Base-by-base conservation (phyloP, 1,139 yeast species). In the Saccharomycopsis hybrid region DNA sequence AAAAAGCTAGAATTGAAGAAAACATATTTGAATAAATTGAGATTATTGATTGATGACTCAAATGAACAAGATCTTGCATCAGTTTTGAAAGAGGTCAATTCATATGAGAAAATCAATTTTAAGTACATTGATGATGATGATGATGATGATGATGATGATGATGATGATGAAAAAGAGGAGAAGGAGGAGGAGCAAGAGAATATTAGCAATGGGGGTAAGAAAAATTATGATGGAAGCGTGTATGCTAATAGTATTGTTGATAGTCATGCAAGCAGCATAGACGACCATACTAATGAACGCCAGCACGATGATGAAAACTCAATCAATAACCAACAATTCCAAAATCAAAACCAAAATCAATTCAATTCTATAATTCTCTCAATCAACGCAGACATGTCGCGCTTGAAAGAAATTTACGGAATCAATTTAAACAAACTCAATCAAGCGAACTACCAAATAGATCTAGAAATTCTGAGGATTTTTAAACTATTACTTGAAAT, bases 71-170 rank as follows among this genome's bases (percentile, higher is more conserved):
- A 41, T 13, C 13, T 11, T 28, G 41, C 25, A 9, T 8, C 25
- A 32, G 24, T 8, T 3, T 4, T 33, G 28, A 18, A 24, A 8
- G 46, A 46, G 25, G 29, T 29, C 13, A 41, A 36, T 29, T 25
- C 41, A 5, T 18, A 28, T n/a, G 44, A 47, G 27, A 46, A 35
- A 28, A 49, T 43, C 11, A 35, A 24, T 3, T 41, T 42, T 28
- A 30, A 40, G 24, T 37, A 46, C 27, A 35, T 50, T 35, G 53
- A 51, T 9, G 40, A 49, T 9, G 54, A 59, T 5, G 57, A 54
- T 24, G 59, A 55, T 0, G 55, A 52, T 4, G n/a, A n/a, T n/a
- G n/a, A 56, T 33, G 55, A 51, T 0, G 58, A 54, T 24, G 57
- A 53, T 7, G 60, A 56, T 4, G 51, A 50, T 9, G 59, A 56